Evolutionary conservation across 2,329 filamentous ascomycete species (phyloP), one percentile per base, ranked within the genome.

Genomic region (Nannizziopsis arthrosporioides): DNA sequence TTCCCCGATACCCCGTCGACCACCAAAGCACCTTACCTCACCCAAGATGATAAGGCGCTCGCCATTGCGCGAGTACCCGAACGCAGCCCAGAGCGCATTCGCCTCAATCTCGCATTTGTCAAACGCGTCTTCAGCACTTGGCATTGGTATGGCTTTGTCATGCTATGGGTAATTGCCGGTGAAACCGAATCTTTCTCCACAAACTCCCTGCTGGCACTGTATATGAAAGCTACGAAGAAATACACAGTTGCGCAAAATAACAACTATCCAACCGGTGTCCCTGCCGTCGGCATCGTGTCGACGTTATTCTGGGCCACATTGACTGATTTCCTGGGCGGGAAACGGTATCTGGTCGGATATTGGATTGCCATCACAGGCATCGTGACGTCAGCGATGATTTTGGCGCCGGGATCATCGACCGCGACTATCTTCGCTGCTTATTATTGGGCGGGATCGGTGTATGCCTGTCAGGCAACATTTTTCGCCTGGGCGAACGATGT

Each of bases 401-500:
- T 85, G 0, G 71, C 72, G 0, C 72, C 73, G 31, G 69, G 72
- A 0, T 62, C 66, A 0, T 73, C 71, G 2, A 81, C 76, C 0
- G 58, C 72, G 0, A 67, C 75, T 1, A 73, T 78, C 0, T 82
- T 85, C 52, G 80, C 62, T 0, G 80, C 80, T 3, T 85, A 84
- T 55, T 85, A 84, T 61, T 81, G 77, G 76, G 78, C 81, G 0
- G 82, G 82, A 0, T 69, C 74, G 2, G 78, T 84, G 0, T 85
- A 85, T 55, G 81, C 82, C 0, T 83, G 81, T 56, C 81, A 86
- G 62, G 81, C 82, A 0, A 82, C 78, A 0, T 85, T 85, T 55
- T 85, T 86, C 55, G 82, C 82, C 0, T 85, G 82, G 82, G 82
- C 80, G 17, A 85, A 86, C 55, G 82, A 85, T 56, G 77, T 78